Evolutionary conservation across 2,329 filamentous ascomycete genomes (phyloP), one percentile per base, ranked within the genome.

Genomic region (Saccharata proteae): DNA sequence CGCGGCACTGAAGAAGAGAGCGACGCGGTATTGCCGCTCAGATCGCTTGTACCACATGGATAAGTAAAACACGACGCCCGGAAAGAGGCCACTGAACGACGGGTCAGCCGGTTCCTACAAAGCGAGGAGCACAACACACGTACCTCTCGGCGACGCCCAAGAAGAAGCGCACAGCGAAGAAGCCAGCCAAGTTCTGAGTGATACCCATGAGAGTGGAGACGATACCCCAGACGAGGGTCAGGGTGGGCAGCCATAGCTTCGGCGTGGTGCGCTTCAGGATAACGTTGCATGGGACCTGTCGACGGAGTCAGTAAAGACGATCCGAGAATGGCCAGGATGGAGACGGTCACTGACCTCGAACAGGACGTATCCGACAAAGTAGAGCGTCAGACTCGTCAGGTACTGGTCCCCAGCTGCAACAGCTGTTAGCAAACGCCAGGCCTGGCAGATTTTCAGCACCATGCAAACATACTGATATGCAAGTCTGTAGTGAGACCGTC

Each of bases 21-120:
- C 67, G 24, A 75, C 65, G 3, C 71, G 58, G 30, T 66, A 73
- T 32, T 72, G 69, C 25, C 67, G 56, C 44, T 77, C 71, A 28
- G 68, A 61, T 9, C 67, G 57, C 36, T 68, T 71, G 38, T 77
- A 77, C 69, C 72, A 77, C 59, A 73, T 72, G 1, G 67, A 70
- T 3, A 76, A 54, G 35, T 74, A 69, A 43, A 69, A 74, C 8
- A 71, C 51, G 0, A 56, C 51, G 1, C 55, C 53, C 0, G 55
- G 55, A 18, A 57, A 57, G 0, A 58, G 42, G 1, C 55, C n/a
- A n/a, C n/a, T n/a, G n/a, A n/a, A n/a, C n/a, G n/a, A n/a, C 45
- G 7, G 45, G 42, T 35, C 49, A 44, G 21, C 6, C n/a, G n/a
- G 5, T 4, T 16, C 2, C 7, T 5, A 9, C 6, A 3, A 24